Percentiles rank a stretch among this genome's conserved stretches.
Conservation (phyloP, 2,329 filamentous ascomycete genomes). For the Teratosphaeria epicoccoides region DNA sequence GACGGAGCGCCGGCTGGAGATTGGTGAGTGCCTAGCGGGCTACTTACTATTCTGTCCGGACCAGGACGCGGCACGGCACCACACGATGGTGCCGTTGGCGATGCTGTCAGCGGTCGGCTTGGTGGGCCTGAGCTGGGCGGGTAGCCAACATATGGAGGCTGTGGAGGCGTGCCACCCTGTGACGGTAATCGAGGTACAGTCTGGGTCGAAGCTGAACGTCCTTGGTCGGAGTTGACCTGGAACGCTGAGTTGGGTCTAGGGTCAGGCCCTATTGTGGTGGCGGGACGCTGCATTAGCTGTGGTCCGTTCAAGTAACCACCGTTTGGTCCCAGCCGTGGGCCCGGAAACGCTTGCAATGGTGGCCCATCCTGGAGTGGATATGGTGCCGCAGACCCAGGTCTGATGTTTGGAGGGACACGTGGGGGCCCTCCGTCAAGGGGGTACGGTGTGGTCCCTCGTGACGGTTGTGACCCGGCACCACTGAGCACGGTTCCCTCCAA, state of each 20-base stretch:
- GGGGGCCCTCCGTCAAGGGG: constrained; percentile 28
- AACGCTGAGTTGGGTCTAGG: constrained; percentile 42
- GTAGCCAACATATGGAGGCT: constrained; percentile 10
- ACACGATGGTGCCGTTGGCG: not conserved
- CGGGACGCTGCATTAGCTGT: constrained; percentile 12
- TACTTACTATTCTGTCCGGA: constrained; percentile 23
- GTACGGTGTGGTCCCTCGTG: constrained; percentile 20
- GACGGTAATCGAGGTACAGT: constrained; percentile 11
- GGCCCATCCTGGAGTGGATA: constrained; percentile 61
- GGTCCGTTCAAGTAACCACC: constrained; percentile 25
- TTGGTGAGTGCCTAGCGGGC: constrained; percentile 18
- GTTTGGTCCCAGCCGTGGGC: constrained; percentile 21
- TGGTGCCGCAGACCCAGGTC: constrained; percentile 48
- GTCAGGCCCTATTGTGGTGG: constrained; percentile 40
- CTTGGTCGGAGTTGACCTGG: constrained; percentile 36
- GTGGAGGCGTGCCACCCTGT: constrained; percentile 25
- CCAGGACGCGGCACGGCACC: constrained; percentile 10
- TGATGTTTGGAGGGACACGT: constrained; percentile 18
- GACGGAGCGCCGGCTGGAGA: constrained; percentile 1
- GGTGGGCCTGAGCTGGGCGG: constrained; percentile 6
- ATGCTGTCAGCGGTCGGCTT: constrained; percentile 6
- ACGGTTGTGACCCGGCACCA: constrained; percentile 4
- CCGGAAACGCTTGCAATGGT: constrained; percentile 25
- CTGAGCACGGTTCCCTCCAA: not conserved
- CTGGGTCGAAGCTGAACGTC: constrained; percentile 21